phyloP scores from a whole-genome alignment of 176 grass and related monocot species.

The Pontederia paniculata region DNA sequence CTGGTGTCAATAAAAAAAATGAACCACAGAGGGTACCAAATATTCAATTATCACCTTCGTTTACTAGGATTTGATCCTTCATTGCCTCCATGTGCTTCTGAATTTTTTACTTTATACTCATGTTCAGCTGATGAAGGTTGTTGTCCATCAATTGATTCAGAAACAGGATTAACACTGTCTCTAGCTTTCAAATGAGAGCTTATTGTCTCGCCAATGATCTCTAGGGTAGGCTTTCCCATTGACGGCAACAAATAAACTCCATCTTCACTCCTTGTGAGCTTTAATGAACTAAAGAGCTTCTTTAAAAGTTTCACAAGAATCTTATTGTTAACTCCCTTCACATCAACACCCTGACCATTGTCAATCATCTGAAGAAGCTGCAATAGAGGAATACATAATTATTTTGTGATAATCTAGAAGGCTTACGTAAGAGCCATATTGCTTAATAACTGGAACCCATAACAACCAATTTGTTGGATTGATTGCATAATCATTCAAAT shows the following conservation, averaged over 20 bases:
- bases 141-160: conserved; percentile 12
- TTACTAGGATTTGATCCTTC: conserved; percentile 30
- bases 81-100: conserved; percentile 23
- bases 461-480: too few species aligned
- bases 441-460: too few species aligned
- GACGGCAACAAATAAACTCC: conserved; percentile 58
- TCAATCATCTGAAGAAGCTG: conserved; percentile 98
- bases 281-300: conserved; percentile 75
- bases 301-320: conserved; percentile 55
- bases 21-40: too few species aligned
- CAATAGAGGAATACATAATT: not conserved
- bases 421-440: too few species aligned
- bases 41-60: not conserved
- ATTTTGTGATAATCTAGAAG: too few species aligned
- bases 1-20: too few species aligned
- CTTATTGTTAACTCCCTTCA: conserved; percentile 68
- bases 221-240: conserved; percentile 49
- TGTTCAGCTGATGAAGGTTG: conserved; percentile 23
- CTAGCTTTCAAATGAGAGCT: conserved; percentile 11
- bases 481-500: too few species aligned
- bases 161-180: conserved; percentile 18
- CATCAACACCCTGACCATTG: conserved; percentile 77
- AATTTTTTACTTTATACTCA: conserved; percentile 21
- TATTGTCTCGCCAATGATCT: conserved; percentile 46
- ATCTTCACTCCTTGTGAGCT: conserved; percentile 46